These are phyloP conservation scores for Ochromonas danica DNA, from an alignment of 108 stramenopile genomes.

Conservation along the genomic window DNA sequence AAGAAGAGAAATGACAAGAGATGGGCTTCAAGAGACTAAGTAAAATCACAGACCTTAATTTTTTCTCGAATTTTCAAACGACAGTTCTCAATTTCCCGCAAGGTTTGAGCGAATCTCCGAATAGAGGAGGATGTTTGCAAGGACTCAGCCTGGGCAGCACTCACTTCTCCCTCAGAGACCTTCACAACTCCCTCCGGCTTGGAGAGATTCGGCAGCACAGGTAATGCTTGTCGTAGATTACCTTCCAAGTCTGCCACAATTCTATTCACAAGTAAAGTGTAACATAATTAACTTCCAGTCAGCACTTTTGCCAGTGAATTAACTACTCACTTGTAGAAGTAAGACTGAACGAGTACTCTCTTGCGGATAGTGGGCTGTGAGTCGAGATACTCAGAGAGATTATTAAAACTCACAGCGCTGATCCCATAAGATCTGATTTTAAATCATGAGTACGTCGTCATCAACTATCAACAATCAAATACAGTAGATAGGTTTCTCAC, in stretches of 20 bases:
- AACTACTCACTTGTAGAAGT: slow-evolving; percentile 7
- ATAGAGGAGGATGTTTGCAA: not conserved
- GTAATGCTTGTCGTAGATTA: not conserved
- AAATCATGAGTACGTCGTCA: not conserved
- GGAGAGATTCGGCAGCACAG: not conserved
- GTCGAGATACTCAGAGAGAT: not conserved
- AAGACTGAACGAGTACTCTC: not conserved
- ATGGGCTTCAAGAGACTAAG: not conserved
- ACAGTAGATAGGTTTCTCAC: not conserved
- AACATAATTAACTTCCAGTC: not conserved
- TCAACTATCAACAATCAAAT: too few relatives aligned
- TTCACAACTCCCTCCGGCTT: too few relatives aligned
- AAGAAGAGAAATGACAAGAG: not conserved
- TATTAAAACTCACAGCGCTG: not conserved
- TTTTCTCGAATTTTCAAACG: not conserved
- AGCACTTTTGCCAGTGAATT: not conserved
- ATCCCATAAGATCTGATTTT: slow-evolving; percentile 3
- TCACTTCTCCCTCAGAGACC: too few relatives aligned
- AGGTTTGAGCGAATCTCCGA: not conserved
- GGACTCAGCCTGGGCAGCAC: not conserved
- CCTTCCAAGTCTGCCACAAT: not conserved
- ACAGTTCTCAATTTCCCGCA: not conserved
- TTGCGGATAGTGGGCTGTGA: not conserved
- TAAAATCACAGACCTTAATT: not conserved
- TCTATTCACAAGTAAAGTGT: not conserved